phyloP scores from a whole-genome alignment of 768 basidiomycete genomes.

The Tremella mesenterica region DNA sequence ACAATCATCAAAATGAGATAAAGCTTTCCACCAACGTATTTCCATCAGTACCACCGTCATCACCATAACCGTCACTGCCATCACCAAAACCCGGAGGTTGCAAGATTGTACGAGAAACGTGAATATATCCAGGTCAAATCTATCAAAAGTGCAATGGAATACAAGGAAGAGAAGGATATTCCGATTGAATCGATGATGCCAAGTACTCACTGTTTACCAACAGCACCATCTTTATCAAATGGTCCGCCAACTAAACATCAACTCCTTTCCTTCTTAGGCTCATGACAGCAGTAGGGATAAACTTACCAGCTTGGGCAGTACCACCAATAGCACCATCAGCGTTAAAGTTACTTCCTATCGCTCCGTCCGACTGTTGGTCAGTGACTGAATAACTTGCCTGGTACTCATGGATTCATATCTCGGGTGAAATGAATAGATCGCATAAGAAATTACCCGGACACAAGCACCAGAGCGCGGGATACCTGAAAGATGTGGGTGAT shows the following conservation, averaged over 20 bases:
- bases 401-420: too few species aligned
- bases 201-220: conserved; percentile 29
- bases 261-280: neutral
- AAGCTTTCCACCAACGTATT: too few species aligned
- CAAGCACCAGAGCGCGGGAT: too few species aligned
- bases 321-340: conserved; percentile 24
- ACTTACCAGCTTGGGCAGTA: conserved; percentile 19
- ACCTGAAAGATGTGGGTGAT: too few species aligned
- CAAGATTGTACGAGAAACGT: too few species aligned
- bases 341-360: conserved; percentile 27
- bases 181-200: neutral
- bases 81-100: too few species aligned
- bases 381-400: neutral
- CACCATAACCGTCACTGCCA: too few species aligned
- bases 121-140: too few species aligned
- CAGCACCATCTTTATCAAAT: conserved; percentile 25
- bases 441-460: too few species aligned
- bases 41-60: too few species aligned
- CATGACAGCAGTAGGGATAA: neutral
- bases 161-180: too few species aligned
- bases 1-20: neutral
- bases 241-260: conserved; percentile 23
- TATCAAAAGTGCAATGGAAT: neutral
- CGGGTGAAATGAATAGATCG: too few species aligned
- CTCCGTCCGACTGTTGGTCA: conserved; percentile 20